Percentiles rank a stretch among this genome's conserved stretches.
Conservation (phyloP, 202 grass and related monocot species). For the Schoenoplectus tabernaemontani region DNA sequence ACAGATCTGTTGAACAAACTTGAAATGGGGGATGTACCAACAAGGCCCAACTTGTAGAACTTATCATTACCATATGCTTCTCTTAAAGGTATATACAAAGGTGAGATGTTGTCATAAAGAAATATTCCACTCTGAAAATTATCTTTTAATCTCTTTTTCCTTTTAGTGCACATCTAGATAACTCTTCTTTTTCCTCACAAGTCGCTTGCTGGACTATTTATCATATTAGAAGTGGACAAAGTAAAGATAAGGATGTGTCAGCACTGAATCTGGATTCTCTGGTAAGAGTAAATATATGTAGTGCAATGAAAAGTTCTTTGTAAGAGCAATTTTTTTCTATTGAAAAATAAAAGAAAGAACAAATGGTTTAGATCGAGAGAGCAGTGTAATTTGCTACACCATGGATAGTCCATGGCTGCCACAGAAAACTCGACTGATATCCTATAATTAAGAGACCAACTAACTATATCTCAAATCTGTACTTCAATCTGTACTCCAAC, state of each 20-base stretch:
- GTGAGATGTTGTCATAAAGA: constrained; percentile 8
- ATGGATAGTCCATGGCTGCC: neutral
- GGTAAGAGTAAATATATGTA: neutral
- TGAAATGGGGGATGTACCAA: neutral
- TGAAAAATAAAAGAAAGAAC: neutral
- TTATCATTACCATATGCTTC: constrained; percentile 19
- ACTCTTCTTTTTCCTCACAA: neutral
- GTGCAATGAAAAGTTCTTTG: neutral
- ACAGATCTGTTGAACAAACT: neutral
- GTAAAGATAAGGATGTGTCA: constrained; percentile 12
- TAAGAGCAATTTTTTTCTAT: neutral
- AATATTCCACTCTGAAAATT: constrained; percentile 17
- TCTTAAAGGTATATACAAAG: neutral
- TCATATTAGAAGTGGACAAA: constrained; percentile 10
- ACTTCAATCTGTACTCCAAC: no score
- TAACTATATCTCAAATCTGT: no score
- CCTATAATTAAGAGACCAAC: neutral
- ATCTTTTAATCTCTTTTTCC: neutral
- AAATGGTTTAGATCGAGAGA: neutral
- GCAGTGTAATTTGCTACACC: neutral
- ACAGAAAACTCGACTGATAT: neutral
- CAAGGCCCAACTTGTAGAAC: neutral
- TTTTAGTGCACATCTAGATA: constrained; percentile 2
- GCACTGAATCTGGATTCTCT: neutral
- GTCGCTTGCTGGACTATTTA: neutral